Evolutionary conservation across 2,329 filamentous ascomycete genomes (phyloP).

Genomic region (Verticillium isaacii): DNA sequence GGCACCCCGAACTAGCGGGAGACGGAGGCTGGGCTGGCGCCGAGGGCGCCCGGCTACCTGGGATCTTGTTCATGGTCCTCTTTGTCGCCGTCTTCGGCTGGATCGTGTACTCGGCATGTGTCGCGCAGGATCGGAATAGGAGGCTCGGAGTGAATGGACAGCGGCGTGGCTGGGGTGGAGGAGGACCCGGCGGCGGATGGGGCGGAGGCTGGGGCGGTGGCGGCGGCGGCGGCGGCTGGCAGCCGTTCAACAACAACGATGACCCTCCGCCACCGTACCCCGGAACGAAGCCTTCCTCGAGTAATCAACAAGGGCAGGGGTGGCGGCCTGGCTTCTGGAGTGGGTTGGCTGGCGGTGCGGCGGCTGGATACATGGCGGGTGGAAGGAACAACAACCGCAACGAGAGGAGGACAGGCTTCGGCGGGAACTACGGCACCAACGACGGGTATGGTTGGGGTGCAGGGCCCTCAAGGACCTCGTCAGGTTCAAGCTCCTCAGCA

Average conservation of each 20-base stretch:
- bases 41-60: constrained; percentile 7
- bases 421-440: constrained; percentile 22
- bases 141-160: constrained; percentile 19
- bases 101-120: constrained; percentile 57
- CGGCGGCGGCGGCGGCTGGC: constrained; percentile 30
- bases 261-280: constrained; percentile 53
- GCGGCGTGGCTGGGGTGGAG: constrained; percentile 32
- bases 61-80: constrained; percentile 25
- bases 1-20: constrained; percentile 54
- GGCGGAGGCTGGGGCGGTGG: constrained; percentile 37
- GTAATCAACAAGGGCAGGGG: constrained; percentile 28
- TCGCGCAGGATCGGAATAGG: constrained; percentile 12
- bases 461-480: constrained; percentile 29
- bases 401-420: constrained; percentile 18
- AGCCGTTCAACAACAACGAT: constrained; percentile 23
- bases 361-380: constrained; percentile 62
- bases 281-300: constrained; percentile 30
- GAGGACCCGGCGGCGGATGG: constrained; percentile 36
- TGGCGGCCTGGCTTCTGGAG: constrained; percentile 76
- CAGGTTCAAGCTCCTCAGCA: constrained; percentile 34
- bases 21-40: constrained; percentile 28
- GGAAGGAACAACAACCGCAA: constrained; percentile 25
- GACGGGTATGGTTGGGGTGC: constrained; percentile 24
- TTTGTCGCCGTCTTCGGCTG: constrained; percentile 56
- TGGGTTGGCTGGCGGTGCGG: constrained; percentile 62